Evolutionary conservation across 2,329 filamentous ascomycete genomes (phyloP), one percentile per base, ranked within the genome.

Genomic region (Colletotrichum tabaci): DNA sequence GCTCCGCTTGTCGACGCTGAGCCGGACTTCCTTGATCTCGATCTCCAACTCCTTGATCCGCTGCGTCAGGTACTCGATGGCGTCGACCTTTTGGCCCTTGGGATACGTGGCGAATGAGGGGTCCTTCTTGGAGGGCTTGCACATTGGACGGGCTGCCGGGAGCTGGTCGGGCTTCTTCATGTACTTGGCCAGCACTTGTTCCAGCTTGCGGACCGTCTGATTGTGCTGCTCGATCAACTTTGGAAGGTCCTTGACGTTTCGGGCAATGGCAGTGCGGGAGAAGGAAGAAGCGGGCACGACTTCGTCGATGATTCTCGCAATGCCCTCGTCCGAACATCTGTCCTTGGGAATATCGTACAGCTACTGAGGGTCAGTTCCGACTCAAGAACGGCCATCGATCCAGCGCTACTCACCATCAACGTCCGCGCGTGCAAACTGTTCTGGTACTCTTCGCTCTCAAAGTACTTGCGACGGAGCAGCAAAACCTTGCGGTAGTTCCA

Each of bases 181-280:
- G 79, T 99, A 98, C 76, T 93, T 97, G 47, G 96, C 93, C 65
- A 99, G 83, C 4, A 97, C 88, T 56, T 89, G 88, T 80, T 99
- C 96, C 49, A 99, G 87, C 75, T 94, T 88, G 58, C 94, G 90
- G 44, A 99, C 96, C 0, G 91, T 88, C 74, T 92, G 87, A 66
- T 94, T 92, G 78, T 99, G 95, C 79, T 97, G 89, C 71, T 92
- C 90, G 73, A 99, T 96, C 69, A 98, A 84, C 21, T 92, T 87
- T 13, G 96, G 96, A 15, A 99, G 87, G 49, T 96, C 92, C 80
- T 96, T 97, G 73, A 98, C 95, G 77, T 98, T 98, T 74, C 96
- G 91, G 30, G 94, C 95, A 76, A 98, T 92, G 13, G 94, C 92
- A 23, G 93, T 94, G 73, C 93, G 89, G 3, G 95, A 94, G 66